A percentile compares a stretch with the other conserved stretches of the same genome.
Conservation (phyloP, 371 early-diverging fungal species). For the Mortierella sp. region DNA sequence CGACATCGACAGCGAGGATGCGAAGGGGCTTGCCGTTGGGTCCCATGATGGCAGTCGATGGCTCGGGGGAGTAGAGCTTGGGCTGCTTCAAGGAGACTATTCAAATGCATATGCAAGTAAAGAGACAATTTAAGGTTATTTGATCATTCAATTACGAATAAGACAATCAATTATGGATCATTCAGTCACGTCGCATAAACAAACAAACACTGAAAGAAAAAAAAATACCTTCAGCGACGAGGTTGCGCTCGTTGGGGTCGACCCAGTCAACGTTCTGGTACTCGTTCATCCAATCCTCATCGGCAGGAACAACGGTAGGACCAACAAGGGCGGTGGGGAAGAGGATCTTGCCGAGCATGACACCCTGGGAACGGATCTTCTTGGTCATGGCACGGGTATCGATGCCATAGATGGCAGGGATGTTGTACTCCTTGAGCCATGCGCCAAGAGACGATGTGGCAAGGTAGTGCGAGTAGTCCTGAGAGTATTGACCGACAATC, state of each 20-base stretch:
- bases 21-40: conserved; percentile 85
- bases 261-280: conserved; percentile 89
- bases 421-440: conserved; percentile 90
- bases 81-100: conserved; percentile 85
- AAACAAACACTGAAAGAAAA: neutral
- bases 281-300: conserved; percentile 72
- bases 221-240: conserved; percentile 83
- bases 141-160: neutral
- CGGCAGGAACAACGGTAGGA: conserved; percentile 57
- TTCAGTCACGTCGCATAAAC: neutral
- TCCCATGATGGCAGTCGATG: conserved; percentile 71
- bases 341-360: conserved; percentile 87
- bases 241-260: conserved; percentile 92
- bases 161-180: neutral
- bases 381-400: conserved; percentile 96
- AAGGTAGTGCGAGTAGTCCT: conserved; percentile 92
- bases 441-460: conserved; percentile 87
- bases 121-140: conserved; percentile 14
- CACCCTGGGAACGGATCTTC: conserved; percentile 92
- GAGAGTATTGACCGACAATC: conserved; percentile 91
- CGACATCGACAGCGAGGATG: conserved; percentile 95
- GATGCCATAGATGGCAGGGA: conserved; percentile 94
- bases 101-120: neutral
- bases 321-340: conserved; percentile 71
- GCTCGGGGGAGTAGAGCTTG: conserved; percentile 80